Conservation (phyloP, 2,329 filamentous ascomycete species). For the Talaromyces verruculosus region DNA sequence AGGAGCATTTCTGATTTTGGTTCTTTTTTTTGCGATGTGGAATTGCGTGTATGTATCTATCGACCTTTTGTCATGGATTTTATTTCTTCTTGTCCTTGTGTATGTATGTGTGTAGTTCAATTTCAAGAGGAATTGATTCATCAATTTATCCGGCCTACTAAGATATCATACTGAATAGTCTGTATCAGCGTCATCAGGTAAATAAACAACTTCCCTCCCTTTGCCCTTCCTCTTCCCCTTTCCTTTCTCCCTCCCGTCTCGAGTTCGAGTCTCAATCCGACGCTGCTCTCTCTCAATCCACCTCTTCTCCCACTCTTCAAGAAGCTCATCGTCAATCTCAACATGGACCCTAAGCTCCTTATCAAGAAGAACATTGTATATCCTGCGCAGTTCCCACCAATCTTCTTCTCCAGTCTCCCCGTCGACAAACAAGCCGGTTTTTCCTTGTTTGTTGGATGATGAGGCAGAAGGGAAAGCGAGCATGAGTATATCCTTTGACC, state of each 20-base stretch:
- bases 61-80: background rate
- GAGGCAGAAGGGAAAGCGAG: slow-evolving; percentile 50
- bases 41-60: background rate
- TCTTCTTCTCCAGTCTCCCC: slow-evolving; percentile 14
- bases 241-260: background rate
- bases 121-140: slow-evolving; percentile 7
- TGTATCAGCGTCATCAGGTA: slow-evolving; percentile 33
- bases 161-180: slow-evolving; percentile 2
- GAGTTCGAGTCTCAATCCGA: background rate
- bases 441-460: slow-evolving; percentile 26
- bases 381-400: slow-evolving; percentile 53
- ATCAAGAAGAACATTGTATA: slow-evolving; percentile 60
- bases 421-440: slow-evolving; percentile 14
- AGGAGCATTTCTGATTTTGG: slow-evolving; percentile 65
- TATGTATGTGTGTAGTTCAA: background rate
- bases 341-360: slow-evolving; percentile 62
- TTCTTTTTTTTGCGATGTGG: background rate
- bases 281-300: slow-evolving; percentile 20
- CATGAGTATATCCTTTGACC: slow-evolving; percentile 62
- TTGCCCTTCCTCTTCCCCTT: background rate
- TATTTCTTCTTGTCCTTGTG: background rate
- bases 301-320: slow-evolving; percentile 35
- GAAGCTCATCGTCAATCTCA: slow-evolving; percentile 48
- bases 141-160: slow-evolving; percentile 19
- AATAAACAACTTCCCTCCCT: slow-evolving; percentile 25